Percentiles rank a stretch among this genome's conserved stretches.
These are phyloP conservation scores for Astragalus membranaceus DNA, from an alignment of 306 rosid genomes.

Conservation along the genomic window DNA sequence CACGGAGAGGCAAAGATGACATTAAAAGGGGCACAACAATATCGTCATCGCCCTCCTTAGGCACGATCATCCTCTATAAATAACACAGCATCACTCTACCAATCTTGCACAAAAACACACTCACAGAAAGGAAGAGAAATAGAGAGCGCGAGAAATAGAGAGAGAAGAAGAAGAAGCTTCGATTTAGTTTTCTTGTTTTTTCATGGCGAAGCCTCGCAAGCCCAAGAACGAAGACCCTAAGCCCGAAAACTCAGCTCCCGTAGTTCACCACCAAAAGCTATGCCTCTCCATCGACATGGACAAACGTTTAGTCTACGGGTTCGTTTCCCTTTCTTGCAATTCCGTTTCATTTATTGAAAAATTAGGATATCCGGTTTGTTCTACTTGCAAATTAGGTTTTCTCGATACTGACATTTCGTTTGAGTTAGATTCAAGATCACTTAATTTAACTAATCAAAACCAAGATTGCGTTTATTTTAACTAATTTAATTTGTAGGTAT, in stretches of 20 bases:
- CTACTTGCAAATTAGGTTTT: conserved; percentile 4
- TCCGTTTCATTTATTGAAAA: background rate
- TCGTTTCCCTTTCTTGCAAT: conserved; percentile 24
- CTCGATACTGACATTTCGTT: background rate
- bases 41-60: background rate
- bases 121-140: background rate
- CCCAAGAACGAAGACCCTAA: conserved; percentile 73
- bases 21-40: background rate
- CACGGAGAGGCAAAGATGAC: too few species aligned
- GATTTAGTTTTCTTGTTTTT: background rate
- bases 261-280: conserved; percentile 91
- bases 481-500: conserved; percentile 37
- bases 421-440: background rate
- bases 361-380: background rate
- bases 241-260: conserved; percentile 72
- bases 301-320: conserved; percentile 70
- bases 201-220: conserved; percentile 96
- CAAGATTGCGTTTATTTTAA: background rate
- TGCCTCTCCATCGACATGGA: conserved; percentile 80
- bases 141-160: background rate
- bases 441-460: background rate
- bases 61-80: too few species aligned
- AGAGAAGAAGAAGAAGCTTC: background rate
- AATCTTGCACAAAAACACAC: background rate
- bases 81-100: background rate